Base-by-base conservation (phyloP, 352 stramenopile species). In the Lagenidium giganteum region DNA sequence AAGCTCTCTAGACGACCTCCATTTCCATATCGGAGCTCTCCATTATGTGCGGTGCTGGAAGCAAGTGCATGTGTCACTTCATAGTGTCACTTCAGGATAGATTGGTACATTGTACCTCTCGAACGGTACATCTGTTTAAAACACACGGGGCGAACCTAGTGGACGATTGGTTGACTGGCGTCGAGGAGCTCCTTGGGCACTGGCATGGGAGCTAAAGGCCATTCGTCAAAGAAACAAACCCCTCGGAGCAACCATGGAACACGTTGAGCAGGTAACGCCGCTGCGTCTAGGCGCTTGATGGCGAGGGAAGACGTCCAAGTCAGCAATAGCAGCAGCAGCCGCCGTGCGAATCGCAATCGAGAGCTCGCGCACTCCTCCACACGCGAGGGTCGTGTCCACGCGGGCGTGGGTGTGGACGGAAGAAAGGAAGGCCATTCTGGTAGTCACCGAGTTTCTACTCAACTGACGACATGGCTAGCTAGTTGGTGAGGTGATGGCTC, bases 181-280 rank as follows among this genome's bases (percentile, higher is more conserved):
- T 27, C 17, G 29, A 21, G 26, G 23, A 36, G 29, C 14, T 16
- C 33, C 13, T 28, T 16, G 28, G 23, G 8, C 17, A 20, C 12
- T 38, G 30, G 30, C 17, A 44, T 9, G 11, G n/a, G 18, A 16
- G 11, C 20, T 23, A 37, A 29, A 34, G 30, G 46, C 32, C 53
- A 62, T 62, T 62, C 53, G 33, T 43, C 47, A 62, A 63, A 49
- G 48, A 51, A 57, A 25, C 35, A 44, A 54, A 27, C 44, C 54
- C 54, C 58, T 68, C 54, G 61, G 67, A 67, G 60, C 47, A 37
- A 84, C 62, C 54, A 87, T 87, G 75, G 75, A 87, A 71, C 75
- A 87, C 72, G 64, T 87, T 78, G 75, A 87, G 47, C 75, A 87
- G 74, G 75, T 87, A 87, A 42, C 41, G 33, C n/a, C 18, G 36